Evolutionary conservation across 2,329 filamentous ascomycete species (phyloP).

Genomic region (Fonsecaea multimorphosa): DNA sequence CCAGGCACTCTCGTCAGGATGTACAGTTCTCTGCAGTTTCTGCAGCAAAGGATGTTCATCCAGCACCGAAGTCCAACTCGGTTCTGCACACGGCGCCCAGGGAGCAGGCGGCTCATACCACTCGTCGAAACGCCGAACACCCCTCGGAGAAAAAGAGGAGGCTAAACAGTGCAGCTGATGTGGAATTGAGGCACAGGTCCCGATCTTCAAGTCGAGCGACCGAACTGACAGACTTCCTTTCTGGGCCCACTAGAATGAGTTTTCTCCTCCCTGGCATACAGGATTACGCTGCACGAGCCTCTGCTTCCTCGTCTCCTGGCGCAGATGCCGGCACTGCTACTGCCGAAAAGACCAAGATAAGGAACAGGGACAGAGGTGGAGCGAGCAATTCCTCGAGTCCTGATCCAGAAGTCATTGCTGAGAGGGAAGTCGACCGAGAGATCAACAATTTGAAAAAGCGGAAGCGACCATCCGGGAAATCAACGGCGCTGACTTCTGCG

Average conservation of each 20-base stretch:
- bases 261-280: background rate
- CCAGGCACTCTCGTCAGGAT: background rate
- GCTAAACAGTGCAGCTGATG: background rate
- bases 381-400: background rate
- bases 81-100: background rate
- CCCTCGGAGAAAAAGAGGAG: background rate
- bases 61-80: background rate
- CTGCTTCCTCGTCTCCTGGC: background rate
- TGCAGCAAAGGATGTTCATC: background rate
- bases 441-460: background rate
- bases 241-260: background rate
- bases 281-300: background rate
- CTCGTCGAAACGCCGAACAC: background rate
- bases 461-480: background rate
- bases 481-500: background rate
- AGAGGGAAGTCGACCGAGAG: background rate
- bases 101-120: background rate
- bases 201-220: constrained; percentile 4
- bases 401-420: constrained; percentile 10
- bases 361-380: background rate
- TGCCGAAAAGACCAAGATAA: background rate
- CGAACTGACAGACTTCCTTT: constrained; percentile 9
- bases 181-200: background rate
- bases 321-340: too few species aligned
- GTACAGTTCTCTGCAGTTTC: background rate